Percentiles rank a stretch among this genome's conserved stretches.
Evolutionary conservation across 495 filamentous ascomycete species (phyloP).

Genomic region (Neurospora sp.): DNA sequence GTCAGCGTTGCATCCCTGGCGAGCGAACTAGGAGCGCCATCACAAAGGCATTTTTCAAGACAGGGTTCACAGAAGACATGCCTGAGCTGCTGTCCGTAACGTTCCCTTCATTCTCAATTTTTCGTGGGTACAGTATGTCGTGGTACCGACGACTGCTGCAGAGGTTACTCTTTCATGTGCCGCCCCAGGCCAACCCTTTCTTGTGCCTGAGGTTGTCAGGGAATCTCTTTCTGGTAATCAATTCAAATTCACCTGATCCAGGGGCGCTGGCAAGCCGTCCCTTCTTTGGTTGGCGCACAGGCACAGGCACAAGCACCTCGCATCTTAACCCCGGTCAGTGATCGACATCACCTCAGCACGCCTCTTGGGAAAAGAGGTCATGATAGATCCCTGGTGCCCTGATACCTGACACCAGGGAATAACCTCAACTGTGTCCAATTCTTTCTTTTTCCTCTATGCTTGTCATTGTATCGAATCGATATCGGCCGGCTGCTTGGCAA

Average conservation of each 20-base stretch:
- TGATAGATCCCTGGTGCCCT: background rate
- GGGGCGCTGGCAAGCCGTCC: background rate
- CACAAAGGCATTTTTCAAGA: constrained; percentile 5
- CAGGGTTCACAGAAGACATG: constrained; percentile 2
- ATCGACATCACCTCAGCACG: background rate
- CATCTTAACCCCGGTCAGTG: background rate
- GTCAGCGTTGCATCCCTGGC: constrained; percentile 2
- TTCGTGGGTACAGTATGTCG: background rate
- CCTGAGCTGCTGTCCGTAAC: background rate
- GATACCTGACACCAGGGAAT: background rate
- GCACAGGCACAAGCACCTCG: background rate
- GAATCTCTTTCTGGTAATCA: background rate
- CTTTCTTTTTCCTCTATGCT: background rate
- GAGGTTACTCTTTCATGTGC: background rate
- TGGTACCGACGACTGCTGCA: background rate
- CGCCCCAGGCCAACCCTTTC: background rate
- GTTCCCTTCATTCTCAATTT: background rate
- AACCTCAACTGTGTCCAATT: background rate
- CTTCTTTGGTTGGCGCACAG: background rate
- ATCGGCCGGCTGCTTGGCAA: constrained; percentile 20
- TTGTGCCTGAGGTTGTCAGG: constrained; percentile 1
- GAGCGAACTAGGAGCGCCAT: background rate
- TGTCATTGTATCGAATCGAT: constrained; percentile 4
- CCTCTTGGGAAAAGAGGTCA: background rate
- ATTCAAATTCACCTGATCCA: background rate